Base-by-base conservation (phyloP, 768 basidiomycete genomes). In the Cyclocybe cylindracea region DNA sequence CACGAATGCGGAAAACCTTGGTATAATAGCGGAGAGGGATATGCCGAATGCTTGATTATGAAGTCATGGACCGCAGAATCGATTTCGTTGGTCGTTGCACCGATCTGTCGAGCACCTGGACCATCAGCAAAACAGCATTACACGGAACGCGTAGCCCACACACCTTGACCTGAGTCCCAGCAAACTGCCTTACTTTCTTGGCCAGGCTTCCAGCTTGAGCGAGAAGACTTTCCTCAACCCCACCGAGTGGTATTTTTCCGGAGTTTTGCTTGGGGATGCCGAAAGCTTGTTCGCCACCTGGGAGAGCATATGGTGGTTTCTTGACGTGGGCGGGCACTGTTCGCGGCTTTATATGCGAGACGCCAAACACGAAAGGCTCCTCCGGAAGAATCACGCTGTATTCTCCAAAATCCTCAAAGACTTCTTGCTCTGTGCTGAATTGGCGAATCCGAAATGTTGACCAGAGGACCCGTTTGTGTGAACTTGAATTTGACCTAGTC, bases 11-110 rank as follows among this genome's bases (percentile, higher is more conserved):
- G 89, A 65, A 84, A 93, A 7, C 82, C 87, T 7, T 75, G 71
- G 65, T 95, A 96, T 0, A 75, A 77, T 44, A 96, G 70, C 0
- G 94, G 91, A 7, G 93, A 94, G 0, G 94, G 94, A 66, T 96
- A 97, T 6, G 91, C 94, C 18, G 77, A 77, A 58, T 78, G 76
- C 0, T 74, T 67, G 36, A 90, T 56, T 51, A 94, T 87, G 53
- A 80, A 85, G 5, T 86, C 76, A 51, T 95, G 93, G 36, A 95
- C 72, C 1, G 77, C 74, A 10, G 73, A 69, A 64, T 97, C 93
- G 44, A 97, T 85, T 10, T 70, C 69, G 49, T 87, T 78, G 7
- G 94, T 96, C 3, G 91, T 94, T 7, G 79, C 67, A 10, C 85
- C 86, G 33, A 79, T 74, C 90, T 91, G 50, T n/a, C 8, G 4